These are phyloP conservation scores for Fragaria ananassa DNA, from an alignment of 306 rosid genomes.

Conservation along the genomic window DNA sequence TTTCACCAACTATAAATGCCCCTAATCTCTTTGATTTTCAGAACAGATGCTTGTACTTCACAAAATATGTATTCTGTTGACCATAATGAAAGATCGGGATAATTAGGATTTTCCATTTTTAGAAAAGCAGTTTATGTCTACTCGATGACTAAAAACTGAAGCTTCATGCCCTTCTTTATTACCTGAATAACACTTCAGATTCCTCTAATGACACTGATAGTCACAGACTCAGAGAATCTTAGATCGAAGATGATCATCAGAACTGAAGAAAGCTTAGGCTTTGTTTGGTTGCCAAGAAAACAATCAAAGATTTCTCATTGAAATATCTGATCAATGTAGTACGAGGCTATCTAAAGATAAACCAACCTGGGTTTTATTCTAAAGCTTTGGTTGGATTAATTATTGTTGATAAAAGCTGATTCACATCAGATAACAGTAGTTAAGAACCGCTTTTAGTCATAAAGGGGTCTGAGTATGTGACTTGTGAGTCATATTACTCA, in stretches of 20 bases:
- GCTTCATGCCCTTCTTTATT: neutral
- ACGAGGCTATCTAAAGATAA: neutral
- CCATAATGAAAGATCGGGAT: neutral
- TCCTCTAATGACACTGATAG: neutral
- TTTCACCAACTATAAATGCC: neutral
- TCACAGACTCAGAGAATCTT: neutral
- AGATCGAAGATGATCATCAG: neutral
- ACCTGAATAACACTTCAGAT: neutral
- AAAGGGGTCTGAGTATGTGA: neutral
- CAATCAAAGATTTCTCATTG: neutral
- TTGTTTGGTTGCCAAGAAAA: neutral
- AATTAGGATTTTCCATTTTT: neutral
- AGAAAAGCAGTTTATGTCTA: neutral
- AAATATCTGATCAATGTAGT: neutral
- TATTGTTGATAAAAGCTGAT: neutral
- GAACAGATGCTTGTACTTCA: neutral
- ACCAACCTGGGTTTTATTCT: neutral
- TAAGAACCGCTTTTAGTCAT: neutral
- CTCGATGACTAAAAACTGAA: neutral
- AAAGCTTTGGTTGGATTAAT: neutral
- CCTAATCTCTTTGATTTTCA: neutral
- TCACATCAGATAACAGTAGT: neutral
- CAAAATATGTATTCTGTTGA: neutral
- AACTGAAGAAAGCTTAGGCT: neutral
- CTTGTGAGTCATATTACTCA: neutral